Evolutionary conservation across 108 stramenopile species (phyloP).

Genomic region (Stephanodiscus minutulus): DNA sequence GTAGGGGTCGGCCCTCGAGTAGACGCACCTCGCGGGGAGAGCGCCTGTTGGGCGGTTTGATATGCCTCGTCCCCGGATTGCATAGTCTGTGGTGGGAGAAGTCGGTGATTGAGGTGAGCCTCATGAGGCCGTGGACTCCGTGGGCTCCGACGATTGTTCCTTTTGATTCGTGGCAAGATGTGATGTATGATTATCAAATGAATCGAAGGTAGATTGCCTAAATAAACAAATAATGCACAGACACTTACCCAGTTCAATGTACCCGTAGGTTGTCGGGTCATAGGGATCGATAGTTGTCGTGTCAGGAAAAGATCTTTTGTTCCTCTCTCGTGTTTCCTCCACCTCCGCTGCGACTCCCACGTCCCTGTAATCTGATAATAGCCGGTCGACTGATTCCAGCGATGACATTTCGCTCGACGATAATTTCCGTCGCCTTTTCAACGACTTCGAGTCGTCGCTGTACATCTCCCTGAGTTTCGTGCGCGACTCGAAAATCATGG

Average conservation of each 20-base stretch:
- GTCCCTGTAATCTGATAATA: constrained; percentile 11
- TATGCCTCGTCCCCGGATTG: constrained; percentile 64
- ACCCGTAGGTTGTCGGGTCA: constrained; percentile 88
- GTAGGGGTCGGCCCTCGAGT: constrained; percentile 53
- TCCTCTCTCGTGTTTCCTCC: constrained; percentile 42
- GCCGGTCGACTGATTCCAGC: constrained; percentile 30
- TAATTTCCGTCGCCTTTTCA: constrained; percentile 9
- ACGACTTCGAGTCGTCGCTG: constrained; percentile 19
- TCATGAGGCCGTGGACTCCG: constrained; percentile 79
- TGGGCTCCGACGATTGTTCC: constrained; percentile 79
- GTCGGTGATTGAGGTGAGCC: constrained; percentile 67
- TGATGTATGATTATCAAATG: background rate
- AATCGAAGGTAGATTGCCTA: too few species aligned
- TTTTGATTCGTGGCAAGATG: background rate
- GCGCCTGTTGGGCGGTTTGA: constrained; percentile 72
- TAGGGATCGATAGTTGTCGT: constrained; percentile 76
- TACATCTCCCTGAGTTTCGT: constrained; percentile 58
- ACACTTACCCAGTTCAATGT: constrained; percentile 61
- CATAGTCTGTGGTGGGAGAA: constrained; percentile 64
- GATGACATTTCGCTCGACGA: constrained; percentile 14
- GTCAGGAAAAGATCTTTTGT: constrained; percentile 71
- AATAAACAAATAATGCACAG: background rate
- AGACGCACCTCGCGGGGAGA: constrained; percentile 72
- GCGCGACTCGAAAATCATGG: constrained; percentile 58
- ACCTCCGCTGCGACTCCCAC: constrained; percentile 1